Conservation (phyloP, 192 early-diverging fungal species). For the Coemansia sp. region DNA sequence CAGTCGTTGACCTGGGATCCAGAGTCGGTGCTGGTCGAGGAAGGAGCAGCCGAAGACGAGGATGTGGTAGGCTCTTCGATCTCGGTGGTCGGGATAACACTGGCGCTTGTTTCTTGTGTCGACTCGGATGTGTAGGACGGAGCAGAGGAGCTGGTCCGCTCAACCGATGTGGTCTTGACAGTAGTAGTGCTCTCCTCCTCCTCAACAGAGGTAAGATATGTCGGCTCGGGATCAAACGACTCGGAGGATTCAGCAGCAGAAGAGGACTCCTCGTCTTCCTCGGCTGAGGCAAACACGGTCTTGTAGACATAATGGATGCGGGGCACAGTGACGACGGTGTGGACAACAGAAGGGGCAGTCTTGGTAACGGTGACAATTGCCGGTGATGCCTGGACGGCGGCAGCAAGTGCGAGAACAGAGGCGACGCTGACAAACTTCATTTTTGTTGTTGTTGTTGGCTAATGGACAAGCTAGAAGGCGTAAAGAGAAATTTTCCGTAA, state of each 20-base stretch:
- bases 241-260: not conserved
- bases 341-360: not conserved
- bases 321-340: not conserved
- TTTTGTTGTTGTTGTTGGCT: not conserved
- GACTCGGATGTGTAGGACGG: not conserved
- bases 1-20: slow-evolving; percentile 15
- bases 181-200: not conserved
- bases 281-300: slow-evolving; percentile 19
- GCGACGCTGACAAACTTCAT: slow-evolving; percentile 45
- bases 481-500: not conserved
- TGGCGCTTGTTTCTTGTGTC: not conserved
- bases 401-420: slow-evolving; percentile 31
- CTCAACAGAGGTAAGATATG: slow-evolving; percentile 2
- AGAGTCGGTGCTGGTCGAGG: slow-evolving; percentile 17
- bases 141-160: not conserved
- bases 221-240: not conserved
- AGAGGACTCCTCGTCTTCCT: slow-evolving; percentile 3
- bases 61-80: slow-evolving; percentile 1
- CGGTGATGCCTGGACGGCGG: slow-evolving; percentile 29
- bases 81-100: not conserved
- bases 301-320: slow-evolving; percentile 10
- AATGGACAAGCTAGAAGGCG: not conserved
- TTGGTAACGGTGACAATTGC: slow-evolving; percentile 8
- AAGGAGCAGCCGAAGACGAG: slow-evolving; percentile 7
- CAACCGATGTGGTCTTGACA: not conserved